phyloP scores from a whole-genome alignment of 1,139 yeast species.

The Taphrina populina region DNA sequence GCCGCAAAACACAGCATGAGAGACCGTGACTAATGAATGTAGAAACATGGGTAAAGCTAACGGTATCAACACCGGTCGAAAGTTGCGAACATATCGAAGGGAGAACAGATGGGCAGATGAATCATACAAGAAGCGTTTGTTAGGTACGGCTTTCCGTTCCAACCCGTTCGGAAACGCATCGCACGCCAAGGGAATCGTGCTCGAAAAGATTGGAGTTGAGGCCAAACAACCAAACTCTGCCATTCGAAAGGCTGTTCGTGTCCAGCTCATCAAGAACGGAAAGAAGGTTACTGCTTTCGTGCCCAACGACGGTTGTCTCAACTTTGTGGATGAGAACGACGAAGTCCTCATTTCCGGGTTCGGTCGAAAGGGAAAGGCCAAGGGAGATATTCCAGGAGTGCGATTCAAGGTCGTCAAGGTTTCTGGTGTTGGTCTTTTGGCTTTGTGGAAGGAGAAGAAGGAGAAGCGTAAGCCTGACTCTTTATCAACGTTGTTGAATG shows the following conservation, averaged over 20 bases:
- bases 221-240: slow-evolving; percentile 99
- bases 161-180: slow-evolving; percentile 99
- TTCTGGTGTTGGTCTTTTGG: slow-evolving; percentile 99
- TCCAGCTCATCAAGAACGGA: slow-evolving; percentile 99
- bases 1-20: no score
- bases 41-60: slow-evolving; percentile 48
- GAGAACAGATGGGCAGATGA: slow-evolving; percentile 90
- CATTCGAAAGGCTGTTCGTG: slow-evolving; percentile 99
- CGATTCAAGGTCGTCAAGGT: slow-evolving; percentile 73
- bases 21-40: no score
- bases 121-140: slow-evolving; percentile 95
- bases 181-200: slow-evolving; percentile 99
- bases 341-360: slow-evolving; percentile 99
- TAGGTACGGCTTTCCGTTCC: slow-evolving; percentile 99
- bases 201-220: slow-evolving; percentile 99
- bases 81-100: slow-evolving; percentile 99
- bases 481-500: slow-evolving; percentile 69
- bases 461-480: no score
- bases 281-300: slow-evolving; percentile 99
- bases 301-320: slow-evolving; percentile 99
- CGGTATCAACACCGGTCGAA: slow-evolving; percentile 99
- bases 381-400: slow-evolving; percentile 59
- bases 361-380: slow-evolving; percentile 99
- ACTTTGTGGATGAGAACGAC: slow-evolving; percentile 99
- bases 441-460: slow-evolving; percentile 99